Conservation (phyloP, 1,284 basidiomycete species). For the Microstroma glucosiphilum region DNA sequence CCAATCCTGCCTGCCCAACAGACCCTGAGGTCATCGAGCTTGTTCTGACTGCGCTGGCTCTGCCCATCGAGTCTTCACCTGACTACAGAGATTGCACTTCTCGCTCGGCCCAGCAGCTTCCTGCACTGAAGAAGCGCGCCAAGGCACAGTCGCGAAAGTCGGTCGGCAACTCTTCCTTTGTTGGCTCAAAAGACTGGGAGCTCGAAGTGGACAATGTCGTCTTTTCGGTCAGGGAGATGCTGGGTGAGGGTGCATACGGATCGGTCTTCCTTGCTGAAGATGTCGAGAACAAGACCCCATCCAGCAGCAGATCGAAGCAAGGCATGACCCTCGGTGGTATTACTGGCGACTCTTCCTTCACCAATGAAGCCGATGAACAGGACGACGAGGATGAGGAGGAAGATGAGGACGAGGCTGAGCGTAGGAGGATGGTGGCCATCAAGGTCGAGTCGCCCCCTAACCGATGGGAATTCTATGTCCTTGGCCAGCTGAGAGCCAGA, state of each 20-base stretch:
- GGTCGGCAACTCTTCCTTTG: neutral
- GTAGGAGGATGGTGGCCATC: slow-evolving; percentile 66
- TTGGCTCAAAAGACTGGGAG: slow-evolving; percentile 13
- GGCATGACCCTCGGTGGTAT: slow-evolving; percentile 11
- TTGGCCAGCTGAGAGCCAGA: slow-evolving; percentile 68
- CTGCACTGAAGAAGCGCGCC: slow-evolving; percentile 56
- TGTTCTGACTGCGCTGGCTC: slow-evolving; percentile 63
- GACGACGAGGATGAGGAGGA: slow-evolving; percentile 62
- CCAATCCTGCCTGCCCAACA: slow-evolving; percentile 85
- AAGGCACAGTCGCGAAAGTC: slow-evolving; percentile 8
- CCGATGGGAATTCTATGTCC: slow-evolving; percentile 86
- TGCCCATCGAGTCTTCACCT: slow-evolving; percentile 57
- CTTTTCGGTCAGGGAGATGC: slow-evolving; percentile 71
- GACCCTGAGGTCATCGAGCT: slow-evolving; percentile 63
- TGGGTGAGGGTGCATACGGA: slow-evolving; percentile 95
- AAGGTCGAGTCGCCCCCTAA: slow-evolving; percentile 86
- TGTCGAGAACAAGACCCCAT: slow-evolving; percentile 24
- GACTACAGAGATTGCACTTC: slow-evolving; percentile 63
- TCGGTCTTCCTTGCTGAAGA: slow-evolving; percentile 73
- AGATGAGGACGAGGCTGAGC: slow-evolving; percentile 60
- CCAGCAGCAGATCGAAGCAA: neutral
- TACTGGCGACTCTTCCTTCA: slow-evolving; percentile 14
- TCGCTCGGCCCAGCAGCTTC: slow-evolving; percentile 59
- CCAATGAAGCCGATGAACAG: slow-evolving; percentile 51
- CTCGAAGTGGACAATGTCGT: slow-evolving; percentile 54